These are phyloP conservation scores for Reutealis trisperma DNA, from an alignment of 345 rosid genomes.

Conservation along the genomic window DNA sequence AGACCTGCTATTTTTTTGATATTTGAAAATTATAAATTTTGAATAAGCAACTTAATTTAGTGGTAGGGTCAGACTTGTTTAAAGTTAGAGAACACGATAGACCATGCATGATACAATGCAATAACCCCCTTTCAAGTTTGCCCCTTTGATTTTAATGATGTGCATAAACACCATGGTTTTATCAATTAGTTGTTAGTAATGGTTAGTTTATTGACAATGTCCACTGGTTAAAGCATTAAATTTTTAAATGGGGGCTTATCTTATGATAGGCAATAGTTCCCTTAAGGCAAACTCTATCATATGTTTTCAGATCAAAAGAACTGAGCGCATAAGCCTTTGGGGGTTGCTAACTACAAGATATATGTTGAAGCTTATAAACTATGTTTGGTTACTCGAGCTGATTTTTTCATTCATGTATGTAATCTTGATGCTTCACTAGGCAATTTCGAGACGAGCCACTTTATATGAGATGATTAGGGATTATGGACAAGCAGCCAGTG, in stretches of 20 bases:
- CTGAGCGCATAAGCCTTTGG: background rate
- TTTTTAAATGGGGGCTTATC: background rate
- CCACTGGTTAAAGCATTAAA: background rate
- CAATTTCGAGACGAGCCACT: conserved; percentile 85
- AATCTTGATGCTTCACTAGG: conserved; percentile 42
- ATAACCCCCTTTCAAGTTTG: too few relatives aligned
- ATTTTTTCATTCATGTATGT: background rate
- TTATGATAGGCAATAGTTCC: background rate
- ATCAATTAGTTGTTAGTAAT: too few relatives aligned
- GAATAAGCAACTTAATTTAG: conserved; percentile 2
- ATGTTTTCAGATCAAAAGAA: background rate
- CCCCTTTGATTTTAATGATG: too few relatives aligned
- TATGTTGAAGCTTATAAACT: conserved; percentile 7
- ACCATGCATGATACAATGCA: too few relatives aligned
- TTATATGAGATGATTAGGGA: conserved; percentile 88
- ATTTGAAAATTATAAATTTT: background rate
- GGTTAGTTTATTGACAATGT: background rate
- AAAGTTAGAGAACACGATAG: background rate
- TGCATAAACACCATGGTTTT: too few relatives aligned
- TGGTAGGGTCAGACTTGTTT: background rate
- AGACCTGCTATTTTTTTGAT: background rate
- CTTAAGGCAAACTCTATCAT: background rate
- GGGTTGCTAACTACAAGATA: background rate
- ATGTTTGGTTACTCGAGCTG: background rate
- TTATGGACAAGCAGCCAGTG: conserved; percentile 79